Conservation (phyloP, 2,329 filamentous ascomycete species). For the Diaporthe sp. region DNA sequence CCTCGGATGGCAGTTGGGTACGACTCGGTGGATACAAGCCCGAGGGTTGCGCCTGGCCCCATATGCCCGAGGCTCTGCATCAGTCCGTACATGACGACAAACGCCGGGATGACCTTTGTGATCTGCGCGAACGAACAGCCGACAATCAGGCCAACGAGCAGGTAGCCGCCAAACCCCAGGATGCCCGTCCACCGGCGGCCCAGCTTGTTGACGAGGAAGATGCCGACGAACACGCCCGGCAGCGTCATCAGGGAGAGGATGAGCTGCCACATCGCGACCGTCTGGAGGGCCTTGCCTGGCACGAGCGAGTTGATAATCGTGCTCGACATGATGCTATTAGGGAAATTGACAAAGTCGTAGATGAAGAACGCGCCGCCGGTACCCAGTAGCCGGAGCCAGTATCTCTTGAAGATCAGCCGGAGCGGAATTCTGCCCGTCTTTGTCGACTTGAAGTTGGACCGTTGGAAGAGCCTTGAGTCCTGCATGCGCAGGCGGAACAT, state of each 20-base stretch:
- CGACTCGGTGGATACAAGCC: slow-evolving; percentile 63
- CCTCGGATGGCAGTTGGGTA: slow-evolving; percentile 67
- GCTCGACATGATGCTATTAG: slow-evolving; percentile 60
- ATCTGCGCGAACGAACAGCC: slow-evolving; percentile 62
- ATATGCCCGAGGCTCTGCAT: slow-evolving; percentile 64
- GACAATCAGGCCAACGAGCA: slow-evolving; percentile 66
- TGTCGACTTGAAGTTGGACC: slow-evolving; percentile 49
- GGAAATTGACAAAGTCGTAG: slow-evolving; percentile 62
- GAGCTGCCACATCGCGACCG: slow-evolving; percentile 63
- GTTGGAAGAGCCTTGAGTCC: slow-evolving; percentile 50
- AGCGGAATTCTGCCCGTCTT: slow-evolving; percentile 44
- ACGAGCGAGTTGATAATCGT: slow-evolving; percentile 58
- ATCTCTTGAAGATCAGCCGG: slow-evolving; percentile 57
- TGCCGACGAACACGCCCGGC: slow-evolving; percentile 64
- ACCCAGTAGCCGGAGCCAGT: slow-evolving; percentile 61
- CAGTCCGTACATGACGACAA: slow-evolving; percentile 65
- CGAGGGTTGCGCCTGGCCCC: slow-evolving; percentile 65
- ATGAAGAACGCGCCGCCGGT: slow-evolving; percentile 67
- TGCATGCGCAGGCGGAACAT: slow-evolving; percentile 52
- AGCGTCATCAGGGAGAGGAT: slow-evolving; percentile 59
- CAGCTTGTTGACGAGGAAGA: slow-evolving; percentile 60
- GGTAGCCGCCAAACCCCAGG: slow-evolving; percentile 63
- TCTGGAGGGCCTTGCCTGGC: slow-evolving; percentile 53
- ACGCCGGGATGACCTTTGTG: slow-evolving; percentile 62
- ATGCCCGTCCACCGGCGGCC: slow-evolving; percentile 66